Percentiles rank a stretch among this genome's conserved stretches.
These are phyloP conservation scores for Chrysanthemum makinoi DNA, from an alignment of 129 eudicot genomes.

Conservation along the genomic window DNA sequence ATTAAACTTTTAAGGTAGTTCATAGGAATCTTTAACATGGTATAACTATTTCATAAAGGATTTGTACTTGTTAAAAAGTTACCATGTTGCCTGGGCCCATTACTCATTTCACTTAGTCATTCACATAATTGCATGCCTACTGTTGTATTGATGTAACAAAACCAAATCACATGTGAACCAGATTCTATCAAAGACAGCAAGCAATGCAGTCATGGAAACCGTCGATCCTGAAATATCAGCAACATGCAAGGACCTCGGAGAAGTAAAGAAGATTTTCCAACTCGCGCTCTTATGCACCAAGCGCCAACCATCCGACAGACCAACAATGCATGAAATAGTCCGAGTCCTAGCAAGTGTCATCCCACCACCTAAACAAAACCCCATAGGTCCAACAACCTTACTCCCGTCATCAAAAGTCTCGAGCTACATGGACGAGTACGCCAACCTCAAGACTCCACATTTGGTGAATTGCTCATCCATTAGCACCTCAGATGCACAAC, in stretches of 20 bases:
- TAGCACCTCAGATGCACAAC: constrained; percentile 97
- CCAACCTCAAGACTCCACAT: constrained; percentile 88
- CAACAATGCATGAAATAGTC: constrained; percentile 96
- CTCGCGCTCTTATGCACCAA: constrained; percentile 92
- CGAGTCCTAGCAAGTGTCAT: constrained; percentile 73
- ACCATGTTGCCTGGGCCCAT: too few species aligned
- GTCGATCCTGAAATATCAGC: constrained; percentile 73
- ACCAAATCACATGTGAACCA: constrained; percentile 16
- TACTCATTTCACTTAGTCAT: neutral
- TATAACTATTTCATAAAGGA: too few species aligned
- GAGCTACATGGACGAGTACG: constrained; percentile 86
- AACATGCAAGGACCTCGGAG: constrained; percentile 76
- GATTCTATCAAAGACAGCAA: constrained; percentile 84
- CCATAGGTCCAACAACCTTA: constrained; percentile 21
- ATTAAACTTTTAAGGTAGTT: too few species aligned
- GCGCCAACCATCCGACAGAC: constrained; percentile 80
- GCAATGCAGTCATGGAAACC: constrained; percentile 88
- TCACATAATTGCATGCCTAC: neutral
- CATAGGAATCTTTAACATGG: too few species aligned
- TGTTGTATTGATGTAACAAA: neutral
- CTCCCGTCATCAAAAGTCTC: constrained; percentile 57
- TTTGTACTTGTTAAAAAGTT: too few species aligned
- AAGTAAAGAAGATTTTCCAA: constrained; percentile 83
- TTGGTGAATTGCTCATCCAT: constrained; percentile 79
- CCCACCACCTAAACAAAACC: constrained; percentile 39